Evolutionary conservation across 768 basidiomycete genomes (phyloP).

Genomic region (Pulveroboletus sp.): DNA sequence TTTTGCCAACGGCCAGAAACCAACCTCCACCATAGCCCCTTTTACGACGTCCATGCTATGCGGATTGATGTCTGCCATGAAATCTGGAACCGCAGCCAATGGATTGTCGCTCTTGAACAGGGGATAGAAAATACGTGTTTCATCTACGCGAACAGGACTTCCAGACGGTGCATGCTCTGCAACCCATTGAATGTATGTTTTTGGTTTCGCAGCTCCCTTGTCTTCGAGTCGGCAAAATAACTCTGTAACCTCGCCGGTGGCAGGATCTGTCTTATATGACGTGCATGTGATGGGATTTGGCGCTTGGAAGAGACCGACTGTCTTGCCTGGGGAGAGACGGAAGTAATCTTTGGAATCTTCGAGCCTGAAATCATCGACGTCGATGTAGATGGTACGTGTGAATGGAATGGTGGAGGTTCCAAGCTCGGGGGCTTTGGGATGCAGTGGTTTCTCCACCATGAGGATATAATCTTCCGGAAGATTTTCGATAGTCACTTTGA

Average conservation of each 20-base stretch:
- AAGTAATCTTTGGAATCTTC: constrained; percentile 95
- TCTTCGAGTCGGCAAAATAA: constrained; percentile 80
- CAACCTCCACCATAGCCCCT: constrained; percentile 83
- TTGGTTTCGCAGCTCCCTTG: constrained; percentile 72
- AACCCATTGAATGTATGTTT: constrained; percentile 97
- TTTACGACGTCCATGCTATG: constrained; percentile 77
- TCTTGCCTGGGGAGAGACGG: constrained; percentile 96
- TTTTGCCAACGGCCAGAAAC: constrained; percentile 84
- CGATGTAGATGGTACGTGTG: constrained; percentile 88
- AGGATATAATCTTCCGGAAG: constrained; percentile 80
- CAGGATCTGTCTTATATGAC: constrained; percentile 77
- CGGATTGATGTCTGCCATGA: constrained; percentile 77
- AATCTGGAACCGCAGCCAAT: constrained; percentile 62
- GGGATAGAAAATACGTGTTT: constrained; percentile 89
- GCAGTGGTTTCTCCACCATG: constrained; percentile 86
- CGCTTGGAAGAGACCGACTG: constrained; percentile 93
- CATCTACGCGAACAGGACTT: constrained; percentile 82
- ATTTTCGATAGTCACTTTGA: constrained; percentile 91
- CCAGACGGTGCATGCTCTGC: constrained; percentile 76
- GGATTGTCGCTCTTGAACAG: constrained; percentile 96
- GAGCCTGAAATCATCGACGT: constrained; percentile 87
- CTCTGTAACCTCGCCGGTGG: constrained; percentile 72
- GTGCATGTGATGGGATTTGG: constrained; percentile 91
- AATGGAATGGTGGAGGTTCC: constrained; percentile 83
- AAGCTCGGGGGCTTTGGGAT: constrained; percentile 89